Conservation (phyloP, 2,329 filamentous ascomycete genomes). For the Rhynchosporium agropyri region DNA sequence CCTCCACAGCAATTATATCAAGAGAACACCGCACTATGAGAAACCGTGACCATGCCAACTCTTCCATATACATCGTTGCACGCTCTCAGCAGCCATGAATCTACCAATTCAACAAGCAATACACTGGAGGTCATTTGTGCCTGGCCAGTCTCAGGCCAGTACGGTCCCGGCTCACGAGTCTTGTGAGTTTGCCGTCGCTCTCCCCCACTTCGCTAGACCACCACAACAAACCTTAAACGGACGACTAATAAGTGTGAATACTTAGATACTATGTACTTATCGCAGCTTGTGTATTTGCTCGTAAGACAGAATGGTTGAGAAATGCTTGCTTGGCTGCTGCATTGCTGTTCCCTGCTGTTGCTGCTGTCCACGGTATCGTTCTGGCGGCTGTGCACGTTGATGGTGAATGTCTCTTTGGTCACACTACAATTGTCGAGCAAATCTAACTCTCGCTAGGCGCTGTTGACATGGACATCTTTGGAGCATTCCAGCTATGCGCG, state of each 20-base stretch:
- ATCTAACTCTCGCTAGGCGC: slow-evolving; percentile 48
- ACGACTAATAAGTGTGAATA: slow-evolving; percentile 2
- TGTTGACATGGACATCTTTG: slow-evolving; percentile 69
- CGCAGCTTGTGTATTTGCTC: slow-evolving; percentile 63
- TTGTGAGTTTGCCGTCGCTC: slow-evolving; percentile 46
- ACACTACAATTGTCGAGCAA: slow-evolving; percentile 5
- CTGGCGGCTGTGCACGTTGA: slow-evolving; percentile 61
- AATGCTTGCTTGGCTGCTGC: slow-evolving; percentile 66
- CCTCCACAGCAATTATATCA: neutral
- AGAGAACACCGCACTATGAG: neutral
- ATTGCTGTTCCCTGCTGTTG: slow-evolving; percentile 63
- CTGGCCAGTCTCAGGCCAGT: slow-evolving; percentile 60
- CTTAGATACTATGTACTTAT: slow-evolving; percentile 65
- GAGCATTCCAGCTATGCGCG: slow-evolving; percentile 67
- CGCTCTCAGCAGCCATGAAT: slow-evolving; percentile 30
- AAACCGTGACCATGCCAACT: slow-evolving; percentile 41
- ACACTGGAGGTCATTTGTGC: slow-evolving; percentile 54
- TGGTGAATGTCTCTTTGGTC: slow-evolving; percentile 47
- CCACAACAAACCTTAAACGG: neutral
- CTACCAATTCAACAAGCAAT: slow-evolving; percentile 32
- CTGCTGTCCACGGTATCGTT: slow-evolving; percentile 65
- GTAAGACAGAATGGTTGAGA: slow-evolving; percentile 62
- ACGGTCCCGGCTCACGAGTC: slow-evolving; percentile 56
- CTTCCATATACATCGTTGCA: slow-evolving; percentile 41
- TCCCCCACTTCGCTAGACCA: slow-evolving; percentile 7